phyloP scores from a whole-genome alignment of 2,329 filamentous ascomycete genomes.

The Ophiosphaerella korrae region DNA sequence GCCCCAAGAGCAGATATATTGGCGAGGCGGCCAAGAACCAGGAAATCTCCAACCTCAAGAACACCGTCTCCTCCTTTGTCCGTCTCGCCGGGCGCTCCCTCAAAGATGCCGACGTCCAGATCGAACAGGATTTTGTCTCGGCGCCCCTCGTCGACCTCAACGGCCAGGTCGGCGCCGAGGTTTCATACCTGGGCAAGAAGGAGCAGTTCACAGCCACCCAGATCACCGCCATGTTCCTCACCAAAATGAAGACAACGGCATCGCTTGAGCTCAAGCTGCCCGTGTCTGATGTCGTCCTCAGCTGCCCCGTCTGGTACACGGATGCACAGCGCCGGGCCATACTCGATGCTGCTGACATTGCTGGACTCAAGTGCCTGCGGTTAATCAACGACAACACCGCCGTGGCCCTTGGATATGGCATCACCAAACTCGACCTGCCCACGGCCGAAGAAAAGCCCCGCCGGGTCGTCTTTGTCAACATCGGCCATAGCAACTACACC shows the following conservation, averaged over 20 bases:
- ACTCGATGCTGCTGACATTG: constrained; percentile 90
- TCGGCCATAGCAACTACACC: constrained; percentile 96
- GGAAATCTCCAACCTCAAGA: constrained; percentile 99
- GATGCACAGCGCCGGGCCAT: constrained; percentile 88
- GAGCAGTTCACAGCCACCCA: constrained; percentile 94
- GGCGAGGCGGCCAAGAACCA: constrained; percentile 97
- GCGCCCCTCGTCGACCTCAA: constrained; percentile 85
- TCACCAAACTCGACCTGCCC: constrained; percentile 95
- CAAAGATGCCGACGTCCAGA: constrained; percentile 87
- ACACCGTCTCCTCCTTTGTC: constrained; percentile 92
- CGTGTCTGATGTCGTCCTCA: constrained; percentile 91
- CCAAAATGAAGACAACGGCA: constrained; percentile 90
- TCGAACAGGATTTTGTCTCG: constrained; percentile 91
- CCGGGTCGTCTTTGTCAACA: constrained; percentile 89
- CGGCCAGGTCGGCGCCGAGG: constrained; percentile 93
- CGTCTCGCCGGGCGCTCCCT: constrained; percentile 86
- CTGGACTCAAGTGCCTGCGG: constrained; percentile 87
- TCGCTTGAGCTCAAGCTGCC: constrained; percentile 86
- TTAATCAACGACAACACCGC: constrained; percentile 98
- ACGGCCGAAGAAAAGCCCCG: constrained; percentile 87
- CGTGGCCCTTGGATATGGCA: constrained; percentile 93
- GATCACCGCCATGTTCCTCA: constrained; percentile 92
- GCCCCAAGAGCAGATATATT: constrained; percentile 89
- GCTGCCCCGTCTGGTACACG: constrained; percentile 95
- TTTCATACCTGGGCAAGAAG: constrained; percentile 92